A percentile compares a stretch with the other conserved stretches of the same genome.
Evolutionary conservation across 192 early-diverging fungal genomes (phyloP).

Genomic region (Haplosporangium gracile): DNA sequence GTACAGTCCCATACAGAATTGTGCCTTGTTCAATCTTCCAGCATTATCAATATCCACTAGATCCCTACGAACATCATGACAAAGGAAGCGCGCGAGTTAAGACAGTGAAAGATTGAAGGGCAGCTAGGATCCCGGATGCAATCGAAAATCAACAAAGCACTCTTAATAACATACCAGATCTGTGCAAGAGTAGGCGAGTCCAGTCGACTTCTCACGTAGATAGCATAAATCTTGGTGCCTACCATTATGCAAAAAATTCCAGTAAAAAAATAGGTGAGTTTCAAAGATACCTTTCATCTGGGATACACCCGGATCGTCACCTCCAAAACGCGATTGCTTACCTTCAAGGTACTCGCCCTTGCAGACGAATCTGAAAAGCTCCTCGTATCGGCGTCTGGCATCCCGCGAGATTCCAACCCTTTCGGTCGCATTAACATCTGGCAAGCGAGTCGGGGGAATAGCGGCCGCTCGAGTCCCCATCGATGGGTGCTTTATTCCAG

Average conservation of each 20-base stretch:
- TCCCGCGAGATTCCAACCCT: slow-evolving; percentile 26
- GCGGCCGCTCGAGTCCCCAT: slow-evolving; percentile 23
- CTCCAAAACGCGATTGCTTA: not conserved
- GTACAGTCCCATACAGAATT: slow-evolving; percentile 62
- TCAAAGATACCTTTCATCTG: not conserved
- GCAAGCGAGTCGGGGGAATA: slow-evolving; percentile 16
- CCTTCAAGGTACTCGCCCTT: slow-evolving; percentile 51
- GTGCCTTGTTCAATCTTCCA: slow-evolving; percentile 49
- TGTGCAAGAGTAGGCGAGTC: slow-evolving; percentile 57
- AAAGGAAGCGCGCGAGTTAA: not conserved
- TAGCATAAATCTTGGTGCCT: slow-evolving; percentile 54
- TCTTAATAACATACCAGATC: slow-evolving; percentile 48
- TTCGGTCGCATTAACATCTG: slow-evolving; percentile 10
- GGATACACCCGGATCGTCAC: not conserved
- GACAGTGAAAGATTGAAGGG: not conserved
- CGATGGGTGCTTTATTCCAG: not conserved
- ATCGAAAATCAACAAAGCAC: not conserved
- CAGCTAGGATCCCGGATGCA: not conserved
- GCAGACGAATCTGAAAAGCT: slow-evolving; percentile 28
- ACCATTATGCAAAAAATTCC: not conserved
- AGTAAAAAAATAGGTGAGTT: slow-evolving; percentile 5
- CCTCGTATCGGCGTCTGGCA: slow-evolving; percentile 54
- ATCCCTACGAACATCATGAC: slow-evolving; percentile 29
- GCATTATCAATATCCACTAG: slow-evolving; percentile 58
- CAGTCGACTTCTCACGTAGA: slow-evolving; percentile 55